Base-by-base conservation (phyloP, 2,329 filamentous ascomycete species). In the Ascosphaera apis region DNA sequence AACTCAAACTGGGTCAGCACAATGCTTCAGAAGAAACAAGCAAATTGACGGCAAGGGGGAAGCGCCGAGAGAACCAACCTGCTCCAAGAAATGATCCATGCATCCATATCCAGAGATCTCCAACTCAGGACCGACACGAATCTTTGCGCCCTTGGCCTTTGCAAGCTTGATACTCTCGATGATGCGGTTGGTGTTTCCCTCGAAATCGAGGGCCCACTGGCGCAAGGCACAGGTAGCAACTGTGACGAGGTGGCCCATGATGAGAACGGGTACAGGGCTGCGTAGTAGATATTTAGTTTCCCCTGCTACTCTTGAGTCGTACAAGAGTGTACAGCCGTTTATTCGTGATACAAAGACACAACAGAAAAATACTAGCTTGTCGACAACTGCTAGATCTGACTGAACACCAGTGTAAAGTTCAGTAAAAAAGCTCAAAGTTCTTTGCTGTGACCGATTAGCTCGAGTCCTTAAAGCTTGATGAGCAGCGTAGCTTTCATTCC, bases 301-400 rank as follows among this genome's bases (percentile, higher is more conserved):
- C n/a, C n/a, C n/a, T n/a, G n/a, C n/a, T n/a, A 28, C 27, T 17
- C 17, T 15, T 34, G 19, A 9, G 15, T 15, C 30, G 36, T 30
- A 11, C 23, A 21, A 5, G 36, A 27, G 2, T 37, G 31, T 15
- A 27, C 40, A 39, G 46, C 27, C 34, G 48, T 45, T 44, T 41
- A 42, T 32, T 45, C 41, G 33, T 46, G 42, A 18, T 40, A 36
- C 18, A 43, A n/a, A 21, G 47, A 44, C 21, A 39, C 41, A 16
- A 45, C 44, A 31, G 41, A 40, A 31, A 41, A 17, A 39, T 43
- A 91, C 91, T 53, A 95, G 72, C 60, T 91, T 73, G 52, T 77
- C 80, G 45, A 95, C 69, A 58, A 93, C 84, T 55, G 81, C 79
- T 55, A 91, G 76, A 50, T 95, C 84, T n/a, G n/a, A n/a, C n/a